Evolutionary conservation across 257 asterid genomes (phyloP).

Genomic region (Craterostigma plantagineum): DNA sequence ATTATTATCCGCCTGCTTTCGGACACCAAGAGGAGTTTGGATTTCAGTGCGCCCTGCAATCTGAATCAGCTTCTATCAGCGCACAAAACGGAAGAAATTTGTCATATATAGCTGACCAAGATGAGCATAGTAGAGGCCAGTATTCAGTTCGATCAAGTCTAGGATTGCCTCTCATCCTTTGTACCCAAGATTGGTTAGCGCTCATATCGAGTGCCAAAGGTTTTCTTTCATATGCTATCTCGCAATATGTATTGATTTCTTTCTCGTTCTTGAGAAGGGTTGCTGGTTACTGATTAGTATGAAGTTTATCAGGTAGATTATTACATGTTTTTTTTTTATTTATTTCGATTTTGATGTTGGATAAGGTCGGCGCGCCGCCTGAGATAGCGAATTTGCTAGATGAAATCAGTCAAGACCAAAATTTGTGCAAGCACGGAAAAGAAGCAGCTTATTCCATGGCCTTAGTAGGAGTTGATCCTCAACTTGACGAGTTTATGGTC

Average conservation of each 20-base stretch:
- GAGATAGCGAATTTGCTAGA: constrained; percentile 33
- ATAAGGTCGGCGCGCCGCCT: constrained; percentile 50
- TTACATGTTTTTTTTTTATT: no score
- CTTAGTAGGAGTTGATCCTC: constrained; percentile 31
- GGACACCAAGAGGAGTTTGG: no score
- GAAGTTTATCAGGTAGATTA: no score
- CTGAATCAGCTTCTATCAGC: no score
- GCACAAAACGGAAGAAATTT: no score
- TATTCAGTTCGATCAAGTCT: constrained; percentile 25
- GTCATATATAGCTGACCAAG: no score
- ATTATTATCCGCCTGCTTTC: no score
- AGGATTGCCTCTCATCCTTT: constrained; percentile 45
- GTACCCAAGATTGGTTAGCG: constrained; percentile 30
- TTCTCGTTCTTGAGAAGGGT: no score
- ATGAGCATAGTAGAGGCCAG: no score
- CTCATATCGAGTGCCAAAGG: constrained; percentile 53
- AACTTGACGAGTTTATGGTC: constrained; percentile 63
- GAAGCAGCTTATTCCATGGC: constrained; percentile 12
- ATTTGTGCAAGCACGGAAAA: constrained; percentile 10
- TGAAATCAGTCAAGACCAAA: constrained; percentile 27
- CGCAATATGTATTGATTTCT: neutral
- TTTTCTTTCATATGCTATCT: constrained; percentile 3
- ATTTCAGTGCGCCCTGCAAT: no score
- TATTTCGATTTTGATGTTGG: no score
- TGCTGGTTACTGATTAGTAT: neutral